Percentiles rank a stretch among this genome's conserved stretches.
These are phyloP conservation scores for Avicennia marina DNA, from an alignment of 257 asterid species.

Conservation along the genomic window DNA sequence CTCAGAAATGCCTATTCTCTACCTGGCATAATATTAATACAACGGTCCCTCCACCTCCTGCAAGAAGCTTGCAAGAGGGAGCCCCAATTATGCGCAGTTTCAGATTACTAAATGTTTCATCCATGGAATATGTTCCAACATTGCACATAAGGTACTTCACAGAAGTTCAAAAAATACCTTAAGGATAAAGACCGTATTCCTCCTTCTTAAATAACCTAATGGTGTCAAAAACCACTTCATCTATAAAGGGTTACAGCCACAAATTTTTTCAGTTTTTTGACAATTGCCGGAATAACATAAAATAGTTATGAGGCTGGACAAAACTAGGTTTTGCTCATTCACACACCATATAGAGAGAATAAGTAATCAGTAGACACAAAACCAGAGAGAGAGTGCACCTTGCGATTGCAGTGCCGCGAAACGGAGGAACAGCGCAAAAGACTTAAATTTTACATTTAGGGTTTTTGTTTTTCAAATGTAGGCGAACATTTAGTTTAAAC, in stretches of 20 bases:
- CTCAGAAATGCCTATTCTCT: slow-evolving; percentile 59
- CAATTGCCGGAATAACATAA: background rate
- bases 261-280: background rate
- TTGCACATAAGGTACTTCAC: background rate
- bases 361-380: too few relatives aligned
- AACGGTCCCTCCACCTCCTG: slow-evolving; percentile 51
- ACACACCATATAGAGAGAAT: background rate
- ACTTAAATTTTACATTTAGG: too few relatives aligned
- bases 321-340: background rate
- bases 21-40: slow-evolving; percentile 28
- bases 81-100: slow-evolving; percentile 37
- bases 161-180: background rate
- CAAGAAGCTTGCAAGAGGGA: slow-evolving; percentile 42
- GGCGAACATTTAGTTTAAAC: too few relatives aligned
- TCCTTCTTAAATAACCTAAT: background rate
- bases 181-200: background rate
- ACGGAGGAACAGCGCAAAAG: too few relatives aligned
- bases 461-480: too few relatives aligned
- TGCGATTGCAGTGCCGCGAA: too few relatives aligned
- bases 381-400: too few relatives aligned
- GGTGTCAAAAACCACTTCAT: too few relatives aligned
- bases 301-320: background rate
- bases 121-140: slow-evolving; percentile 26
- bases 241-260: background rate
- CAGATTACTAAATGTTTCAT: slow-evolving; percentile 62